Percentiles rank a stretch among this genome's conserved stretches.
Conservation (phyloP, 176 grass and related monocot genomes). For the Oryza punctata region DNA sequence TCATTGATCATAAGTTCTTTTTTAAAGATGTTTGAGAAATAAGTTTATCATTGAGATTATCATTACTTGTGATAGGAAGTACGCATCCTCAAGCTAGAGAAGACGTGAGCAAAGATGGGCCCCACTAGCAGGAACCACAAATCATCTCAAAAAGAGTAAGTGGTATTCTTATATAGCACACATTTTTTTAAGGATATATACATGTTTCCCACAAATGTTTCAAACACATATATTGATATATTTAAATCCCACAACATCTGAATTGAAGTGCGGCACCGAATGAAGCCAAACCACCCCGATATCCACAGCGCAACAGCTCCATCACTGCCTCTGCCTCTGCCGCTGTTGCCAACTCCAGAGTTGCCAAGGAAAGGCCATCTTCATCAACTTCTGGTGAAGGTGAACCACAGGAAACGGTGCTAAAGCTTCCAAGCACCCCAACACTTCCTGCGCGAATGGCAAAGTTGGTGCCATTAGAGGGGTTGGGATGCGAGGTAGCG, state of each 20-base stretch:
- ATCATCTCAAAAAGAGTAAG: background rate
- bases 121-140: background rate
- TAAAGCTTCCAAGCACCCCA: background rate
- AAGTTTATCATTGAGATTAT: background rate
- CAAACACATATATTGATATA: background rate
- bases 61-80: background rate
- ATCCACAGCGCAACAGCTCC: background rate
- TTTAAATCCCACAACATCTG: background rate
- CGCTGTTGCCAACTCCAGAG: background rate
- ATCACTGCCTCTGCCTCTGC: background rate
- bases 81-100: background rate
- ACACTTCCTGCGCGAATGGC: constrained; percentile 28
- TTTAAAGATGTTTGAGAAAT: background rate
- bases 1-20: background rate
- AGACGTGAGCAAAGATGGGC: background rate
- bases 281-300: background rate
- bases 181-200: background rate
- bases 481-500: constrained; percentile 68
- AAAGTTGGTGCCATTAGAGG: constrained; percentile 45
- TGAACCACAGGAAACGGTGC: background rate
- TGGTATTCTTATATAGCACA: background rate
- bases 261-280: background rate
- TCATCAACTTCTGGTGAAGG: background rate
- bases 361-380: background rate
- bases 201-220: background rate